Base-by-base conservation (phyloP, 768 basidiomycete species). In the Amanita subjunquillea region DNA sequence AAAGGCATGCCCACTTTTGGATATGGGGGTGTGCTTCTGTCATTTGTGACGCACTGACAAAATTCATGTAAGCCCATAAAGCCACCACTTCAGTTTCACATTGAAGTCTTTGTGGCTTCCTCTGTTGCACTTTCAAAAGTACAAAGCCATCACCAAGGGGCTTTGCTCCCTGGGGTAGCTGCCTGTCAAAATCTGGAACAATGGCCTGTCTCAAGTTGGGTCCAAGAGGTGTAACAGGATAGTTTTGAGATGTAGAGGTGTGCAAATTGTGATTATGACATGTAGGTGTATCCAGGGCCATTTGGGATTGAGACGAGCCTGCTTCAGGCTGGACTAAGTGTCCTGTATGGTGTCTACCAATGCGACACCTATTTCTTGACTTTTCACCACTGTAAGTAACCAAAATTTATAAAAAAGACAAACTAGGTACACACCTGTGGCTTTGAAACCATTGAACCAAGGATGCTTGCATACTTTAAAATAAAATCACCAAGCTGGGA, bases 1-100 rank as follows among this genome's bases (percentile, higher is more conserved):
- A 48, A 0, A 62, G 36, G 1, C 49, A 48, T 0, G 57, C 59
- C 61, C 58, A 63, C 32, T 43, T 25, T 51, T 55, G 34, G 9
- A 47, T 47, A 6, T n/a, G 17, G n/a, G 25, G 6, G 2, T 13
- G 15, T 17, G 12, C 20, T 48, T 53, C 17, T 3, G 23, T 34
- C 12, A 48, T 29, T 17, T 30, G 47, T 12, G 9, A 38, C 32
- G 7, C 40, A n/a, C 48, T 23, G 25, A 6, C 15, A 22, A 44
- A 44, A 44, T 22, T 44, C 43, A 44, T 5, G 43, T 20, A 44
- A 23, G 15, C 6, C 43, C 43, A 15, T 44, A 44, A 29, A 29
- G 4, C 30, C 4, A 25, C 42, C 44, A 36, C 37, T 45, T 7
- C n/a, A 34, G 12, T 22, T 34, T 30, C 34, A 37, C 5, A 17